Percentiles rank a stretch among this genome's conserved stretches.
These are phyloP conservation scores for Kodamaea nitidulidarum DNA, from an alignment of 805 yeast genomes.

Conservation along the genomic window DNA sequence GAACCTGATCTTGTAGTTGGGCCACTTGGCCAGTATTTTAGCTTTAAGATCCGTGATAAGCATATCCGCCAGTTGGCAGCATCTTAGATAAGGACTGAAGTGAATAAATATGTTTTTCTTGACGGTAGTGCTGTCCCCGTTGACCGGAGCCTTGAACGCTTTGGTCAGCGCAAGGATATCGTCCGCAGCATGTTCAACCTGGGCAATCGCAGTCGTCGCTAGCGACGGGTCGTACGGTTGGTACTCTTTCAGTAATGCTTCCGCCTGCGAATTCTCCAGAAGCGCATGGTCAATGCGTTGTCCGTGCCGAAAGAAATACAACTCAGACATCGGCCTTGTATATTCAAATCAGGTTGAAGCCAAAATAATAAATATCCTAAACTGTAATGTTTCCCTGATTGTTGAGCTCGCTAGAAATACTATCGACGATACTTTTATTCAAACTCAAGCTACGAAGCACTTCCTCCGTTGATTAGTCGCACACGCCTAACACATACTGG, in stretches of 20 bases:
- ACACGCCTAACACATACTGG: too few species aligned
- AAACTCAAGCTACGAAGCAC: too few species aligned
- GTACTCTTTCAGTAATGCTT: constrained; percentile 25
- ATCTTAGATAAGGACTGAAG: constrained; percentile 41
- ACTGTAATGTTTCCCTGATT: neutral
- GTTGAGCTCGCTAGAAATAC: too few species aligned
- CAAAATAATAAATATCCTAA: neutral
- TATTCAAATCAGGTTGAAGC: neutral
- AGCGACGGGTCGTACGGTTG: constrained; percentile 37
- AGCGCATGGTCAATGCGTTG: constrained; percentile 37
- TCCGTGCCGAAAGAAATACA: constrained; percentile 43
- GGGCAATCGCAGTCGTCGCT: constrained; percentile 23
- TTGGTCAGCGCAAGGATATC: constrained; percentile 23
- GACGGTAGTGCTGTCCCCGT: constrained; percentile 7
- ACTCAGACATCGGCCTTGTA: constrained; percentile 22
- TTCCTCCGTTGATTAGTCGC: too few species aligned
- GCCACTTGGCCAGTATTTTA: constrained; percentile 19
- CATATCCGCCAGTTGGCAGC: constrained; percentile 43
- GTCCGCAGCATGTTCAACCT: constrained; percentile 25
- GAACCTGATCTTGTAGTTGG: constrained; percentile 30
- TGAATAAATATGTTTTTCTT: constrained; percentile 36
- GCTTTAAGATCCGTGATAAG: constrained; percentile 27
- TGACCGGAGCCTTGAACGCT: constrained; percentile 15
- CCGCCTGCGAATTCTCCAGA: constrained; percentile 20
- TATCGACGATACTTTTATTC: too few species aligned